Base-by-base conservation (phyloP, 2,329 filamentous ascomycete species). In the Phialophora macrospora region DNA sequence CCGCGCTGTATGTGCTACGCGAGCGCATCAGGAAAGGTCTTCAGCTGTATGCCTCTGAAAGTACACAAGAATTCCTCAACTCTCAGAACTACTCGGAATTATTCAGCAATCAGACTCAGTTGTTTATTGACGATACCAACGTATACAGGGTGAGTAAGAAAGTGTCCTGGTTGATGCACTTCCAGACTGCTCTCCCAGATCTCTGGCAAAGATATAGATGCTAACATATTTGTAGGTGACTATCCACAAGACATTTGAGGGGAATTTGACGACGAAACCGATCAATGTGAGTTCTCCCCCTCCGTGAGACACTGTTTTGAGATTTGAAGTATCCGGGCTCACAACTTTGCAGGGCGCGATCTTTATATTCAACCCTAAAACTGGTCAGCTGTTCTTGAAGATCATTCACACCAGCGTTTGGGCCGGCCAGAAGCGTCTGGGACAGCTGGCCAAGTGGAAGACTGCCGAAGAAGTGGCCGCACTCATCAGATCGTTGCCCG, bases 351-450 rank as follows among this genome's bases (percentile, higher is more conserved):
- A 41, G 34, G 95, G 95, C 76, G 95, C 96, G 54, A 98, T 99
- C 77, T 99, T 99, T 83, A 99, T 99, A 76, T 98, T 99, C 87
- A 99, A 99, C 77, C 95, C 96, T n/a, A 88, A 94, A 65, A 99
- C 95, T 60, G 95, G 95, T 58, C 95, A 99, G 75, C 81, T 99
- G 46, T 99, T 99, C 87, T 80, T 99, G 76, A 99, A 99, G 85
- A 98, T 99, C 73, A 99, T 99, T 72, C 96, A 99, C 80, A 99
- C 95, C 1, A 97, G 93, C 75, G 96, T 99, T 30, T 99, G 95
- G 95, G 95, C 95, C 59, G 95, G 95, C 62, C 95, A 99, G 80
- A 99, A 99, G 80, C 96, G 95, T 91, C 87, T 99, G 34, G 96
- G 96, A 71, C 95, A 99, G 79, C 82, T 99, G 71, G 95, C 95